Conservation (phyloP, 2,329 filamentous ascomycete species). For the Daldinia sp. region DNA sequence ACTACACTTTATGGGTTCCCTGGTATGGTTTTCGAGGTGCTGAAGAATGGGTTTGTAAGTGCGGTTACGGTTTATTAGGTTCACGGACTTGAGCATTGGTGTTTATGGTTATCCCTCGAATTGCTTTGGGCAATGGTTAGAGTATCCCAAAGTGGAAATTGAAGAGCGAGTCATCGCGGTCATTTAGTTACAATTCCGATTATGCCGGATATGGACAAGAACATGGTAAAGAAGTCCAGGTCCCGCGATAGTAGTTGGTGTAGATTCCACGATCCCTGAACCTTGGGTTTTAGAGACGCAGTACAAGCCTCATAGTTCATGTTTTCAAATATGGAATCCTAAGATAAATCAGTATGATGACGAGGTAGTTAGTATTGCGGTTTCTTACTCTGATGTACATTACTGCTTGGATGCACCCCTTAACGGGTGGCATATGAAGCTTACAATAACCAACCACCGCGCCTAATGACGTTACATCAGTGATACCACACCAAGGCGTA, state of each 20-base stretch:
- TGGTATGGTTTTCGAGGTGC: slow-evolving; percentile 91
- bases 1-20: slow-evolving; percentile 95
- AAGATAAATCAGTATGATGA: not conserved
- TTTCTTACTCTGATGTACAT: not conserved
- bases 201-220: slow-evolving; percentile 9
- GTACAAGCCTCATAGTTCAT: not conserved
- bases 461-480: not conserved
- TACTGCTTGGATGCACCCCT: not conserved
- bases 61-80: slow-evolving; percentile 85
- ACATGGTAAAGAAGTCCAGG: slow-evolving; percentile 6
- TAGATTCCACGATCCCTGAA: slow-evolving; percentile 1
- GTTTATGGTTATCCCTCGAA: slow-evolving; percentile 3
- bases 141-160: slow-evolving; percentile 3
- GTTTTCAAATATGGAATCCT: not conserved
- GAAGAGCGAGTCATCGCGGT: not conserved
- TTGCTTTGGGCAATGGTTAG: slow-evolving; percentile 1
- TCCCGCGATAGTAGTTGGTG: not conserved
- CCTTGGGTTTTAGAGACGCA: not conserved
- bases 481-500: not conserved
- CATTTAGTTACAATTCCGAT: not conserved
- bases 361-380: not conserved
- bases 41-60: slow-evolving; percentile 91
- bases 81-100: slow-evolving; percentile 2
- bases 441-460: not conserved
- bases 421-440: not conserved